phyloP scores from a whole-genome alignment of 345 rosid species.

The Arabidopsis suecica region DNA sequence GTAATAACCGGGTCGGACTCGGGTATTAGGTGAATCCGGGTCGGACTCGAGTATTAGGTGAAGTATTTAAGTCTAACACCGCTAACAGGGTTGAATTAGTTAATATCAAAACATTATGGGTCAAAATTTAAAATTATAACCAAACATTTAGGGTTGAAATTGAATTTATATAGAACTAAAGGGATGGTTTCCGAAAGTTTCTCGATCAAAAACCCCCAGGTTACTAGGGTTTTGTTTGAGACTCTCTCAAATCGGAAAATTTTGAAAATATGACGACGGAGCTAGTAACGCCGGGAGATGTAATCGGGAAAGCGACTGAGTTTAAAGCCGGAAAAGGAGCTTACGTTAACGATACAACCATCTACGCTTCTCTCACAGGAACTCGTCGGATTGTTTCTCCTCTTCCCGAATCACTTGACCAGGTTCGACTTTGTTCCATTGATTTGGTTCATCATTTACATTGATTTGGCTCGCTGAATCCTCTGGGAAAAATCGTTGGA shows the following conservation, averaged over 20 bases:
- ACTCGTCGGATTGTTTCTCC: slow-evolving; percentile 57
- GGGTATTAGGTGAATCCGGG: slow-evolving; percentile 1
- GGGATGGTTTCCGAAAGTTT: slow-evolving; percentile 13
- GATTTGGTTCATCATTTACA: neutral
- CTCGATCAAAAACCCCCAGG: neutral
- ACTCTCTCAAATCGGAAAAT: neutral
- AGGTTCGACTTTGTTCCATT: slow-evolving; percentile 49
- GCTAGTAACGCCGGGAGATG: slow-evolving; percentile 87
- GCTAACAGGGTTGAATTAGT: neutral
- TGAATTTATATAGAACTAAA: neutral
- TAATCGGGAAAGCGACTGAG: slow-evolving; percentile 62
- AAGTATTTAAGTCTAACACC: no score
- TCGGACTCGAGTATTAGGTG: no score
- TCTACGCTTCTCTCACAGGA: slow-evolving; percentile 87
- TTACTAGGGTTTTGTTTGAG: slow-evolving; percentile 22
- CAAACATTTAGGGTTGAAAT: neutral
- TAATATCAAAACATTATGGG: neutral
- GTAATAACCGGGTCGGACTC: slow-evolving; percentile 5
- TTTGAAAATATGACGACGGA: slow-evolving; percentile 38
- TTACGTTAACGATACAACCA: slow-evolving; percentile 59
- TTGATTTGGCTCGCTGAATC: neutral
- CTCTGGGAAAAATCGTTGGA: neutral
- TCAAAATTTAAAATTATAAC: neutral
- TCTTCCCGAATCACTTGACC: slow-evolving; percentile 65
- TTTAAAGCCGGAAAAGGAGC: slow-evolving; percentile 86